A percentile compares a stretch with the other conserved stretches of the same genome.
These are phyloP conservation scores for Cladorrhinum sp. DNA, from an alignment of 2,329 filamentous ascomycete genomes.

Conservation along the genomic window DNA sequence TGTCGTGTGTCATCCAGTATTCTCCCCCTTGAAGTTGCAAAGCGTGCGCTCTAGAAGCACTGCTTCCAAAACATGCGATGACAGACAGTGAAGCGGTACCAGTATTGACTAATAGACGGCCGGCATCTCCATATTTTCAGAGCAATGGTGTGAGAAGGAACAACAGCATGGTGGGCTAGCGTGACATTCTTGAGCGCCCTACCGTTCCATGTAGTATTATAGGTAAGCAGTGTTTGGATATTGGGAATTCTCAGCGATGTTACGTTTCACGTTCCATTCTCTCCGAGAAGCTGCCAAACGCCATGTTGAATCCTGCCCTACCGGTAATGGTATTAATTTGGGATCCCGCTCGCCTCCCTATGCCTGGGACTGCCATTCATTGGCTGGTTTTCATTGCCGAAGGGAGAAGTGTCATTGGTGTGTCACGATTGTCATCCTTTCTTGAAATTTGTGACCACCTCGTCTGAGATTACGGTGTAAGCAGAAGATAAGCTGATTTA, in stretches of 20 bases:
- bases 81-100: no score
- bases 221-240: background rate
- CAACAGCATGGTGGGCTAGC: background rate
- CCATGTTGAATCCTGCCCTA: slow-evolving; percentile 22
- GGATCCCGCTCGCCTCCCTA: slow-evolving; percentile 16
- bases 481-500: background rate
- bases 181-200: background rate
- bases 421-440: background rate
- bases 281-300: slow-evolving; percentile 9
- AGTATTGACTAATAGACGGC: no score
- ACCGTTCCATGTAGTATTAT: background rate
- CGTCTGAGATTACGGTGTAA: background rate
- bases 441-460: background rate
- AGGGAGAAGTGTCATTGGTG: background rate
- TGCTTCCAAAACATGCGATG: no score
- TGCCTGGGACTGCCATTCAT: slow-evolving; percentile 12
- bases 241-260: slow-evolving; percentile 14
- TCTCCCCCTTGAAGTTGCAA: no score
- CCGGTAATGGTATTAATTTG: slow-evolving; percentile 18
- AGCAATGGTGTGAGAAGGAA: background rate
- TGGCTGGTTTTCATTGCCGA: slow-evolving; percentile 4
- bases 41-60: no score
- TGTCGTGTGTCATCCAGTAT: no score
- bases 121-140: no score
- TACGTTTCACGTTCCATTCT: slow-evolving; percentile 22